Evolutionary conservation across 805 yeast species (phyloP).

Genomic region (Kodamaea hsintzibuensis): DNA sequence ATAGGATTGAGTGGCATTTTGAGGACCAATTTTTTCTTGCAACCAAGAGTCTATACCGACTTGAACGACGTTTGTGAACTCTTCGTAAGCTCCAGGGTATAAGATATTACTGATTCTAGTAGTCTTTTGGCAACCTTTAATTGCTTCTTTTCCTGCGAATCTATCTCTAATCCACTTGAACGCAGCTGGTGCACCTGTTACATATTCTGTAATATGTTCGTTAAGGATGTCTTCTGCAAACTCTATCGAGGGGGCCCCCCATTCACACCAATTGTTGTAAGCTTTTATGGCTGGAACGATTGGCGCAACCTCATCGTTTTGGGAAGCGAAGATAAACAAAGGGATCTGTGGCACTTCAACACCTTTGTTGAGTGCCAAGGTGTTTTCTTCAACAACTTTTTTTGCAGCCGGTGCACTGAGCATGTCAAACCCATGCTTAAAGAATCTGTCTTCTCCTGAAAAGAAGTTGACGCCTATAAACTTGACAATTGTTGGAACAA

Average conservation of each 20-base stretch:
- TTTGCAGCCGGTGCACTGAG: conserved; percentile 11
- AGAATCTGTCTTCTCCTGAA: conserved; percentile 13
- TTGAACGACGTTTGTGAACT: background rate
- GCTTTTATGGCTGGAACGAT: conserved; percentile 11
- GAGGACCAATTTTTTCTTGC: conserved; percentile 8
- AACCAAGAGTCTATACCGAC: background rate
- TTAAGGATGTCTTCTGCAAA: conserved; percentile 24
- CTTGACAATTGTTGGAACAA: conserved; percentile 7
- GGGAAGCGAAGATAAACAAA: conserved; percentile 13
- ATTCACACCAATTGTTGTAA: conserved; percentile 28
- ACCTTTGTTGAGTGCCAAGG: conserved; percentile 5
- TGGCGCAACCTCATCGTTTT: conserved; percentile 14
- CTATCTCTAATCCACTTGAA: conserved; percentile 20
- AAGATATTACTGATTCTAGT: conserved; percentile 50
- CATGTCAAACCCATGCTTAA: conserved; percentile 19
- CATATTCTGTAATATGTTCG: conserved; percentile 24
- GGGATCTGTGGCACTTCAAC: conserved; percentile 10
- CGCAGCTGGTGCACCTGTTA: conserved; percentile 18
- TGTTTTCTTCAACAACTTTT: conserved; percentile 1
- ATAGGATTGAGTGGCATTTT: background rate
- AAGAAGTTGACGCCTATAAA: conserved; percentile 8
- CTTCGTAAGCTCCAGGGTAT: conserved; percentile 34
- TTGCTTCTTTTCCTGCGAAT: conserved; percentile 14
- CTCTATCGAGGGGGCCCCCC: conserved; percentile 18
- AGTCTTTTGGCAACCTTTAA: conserved; percentile 25